Evolutionary conservation across 352 stramenopile genomes (phyloP).

Genomic region (Phytophthora tentaculata): DNA sequence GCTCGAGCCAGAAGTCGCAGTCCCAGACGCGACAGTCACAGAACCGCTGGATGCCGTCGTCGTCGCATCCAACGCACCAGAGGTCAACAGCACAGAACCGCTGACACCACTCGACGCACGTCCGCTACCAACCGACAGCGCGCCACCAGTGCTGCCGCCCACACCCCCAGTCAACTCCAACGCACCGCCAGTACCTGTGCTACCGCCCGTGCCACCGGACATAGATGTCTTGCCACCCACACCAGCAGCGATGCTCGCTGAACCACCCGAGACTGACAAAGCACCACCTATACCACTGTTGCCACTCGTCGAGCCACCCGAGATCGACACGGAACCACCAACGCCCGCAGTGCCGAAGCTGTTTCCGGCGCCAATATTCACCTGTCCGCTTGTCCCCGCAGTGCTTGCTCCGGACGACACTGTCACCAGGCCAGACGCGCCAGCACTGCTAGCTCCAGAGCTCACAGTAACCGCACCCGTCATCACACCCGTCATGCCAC

Average conservation of each 20-base stretch:
- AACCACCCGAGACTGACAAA: slow-evolving; percentile 35
- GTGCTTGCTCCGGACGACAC: too few relatives aligned
- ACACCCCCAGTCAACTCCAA: slow-evolving; percentile 11
- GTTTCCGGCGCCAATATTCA: too few relatives aligned
- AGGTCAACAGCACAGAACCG: slow-evolving; percentile 14
- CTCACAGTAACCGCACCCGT: too few relatives aligned
- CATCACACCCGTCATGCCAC: too few relatives aligned
- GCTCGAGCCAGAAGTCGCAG: slow-evolving; percentile 29
- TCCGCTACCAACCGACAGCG: slow-evolving; percentile 25
- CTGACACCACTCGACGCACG: slow-evolving; percentile 29
- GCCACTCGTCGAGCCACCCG: too few relatives aligned
- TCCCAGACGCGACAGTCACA: slow-evolving; percentile 23
- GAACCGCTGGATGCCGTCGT: slow-evolving; percentile 9
- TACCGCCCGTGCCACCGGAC: slow-evolving; percentile 10
- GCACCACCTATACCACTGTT: slow-evolving; percentile 12
- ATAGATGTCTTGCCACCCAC: slow-evolving; percentile 28
- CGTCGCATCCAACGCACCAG: slow-evolving; percentile 12
- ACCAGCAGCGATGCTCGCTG: slow-evolving; percentile 11
- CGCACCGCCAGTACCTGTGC: background rate
- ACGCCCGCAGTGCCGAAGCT: too few relatives aligned
- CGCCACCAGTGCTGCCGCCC: slow-evolving; percentile 31
- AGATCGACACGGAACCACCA: too few relatives aligned
- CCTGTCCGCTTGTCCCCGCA: too few relatives aligned
- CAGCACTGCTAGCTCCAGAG: too few relatives aligned
- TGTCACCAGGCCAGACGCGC: too few relatives aligned